Conservation (phyloP, 2,329 filamentous ascomycete species). For the Blastomyces emzantsi region DNA sequence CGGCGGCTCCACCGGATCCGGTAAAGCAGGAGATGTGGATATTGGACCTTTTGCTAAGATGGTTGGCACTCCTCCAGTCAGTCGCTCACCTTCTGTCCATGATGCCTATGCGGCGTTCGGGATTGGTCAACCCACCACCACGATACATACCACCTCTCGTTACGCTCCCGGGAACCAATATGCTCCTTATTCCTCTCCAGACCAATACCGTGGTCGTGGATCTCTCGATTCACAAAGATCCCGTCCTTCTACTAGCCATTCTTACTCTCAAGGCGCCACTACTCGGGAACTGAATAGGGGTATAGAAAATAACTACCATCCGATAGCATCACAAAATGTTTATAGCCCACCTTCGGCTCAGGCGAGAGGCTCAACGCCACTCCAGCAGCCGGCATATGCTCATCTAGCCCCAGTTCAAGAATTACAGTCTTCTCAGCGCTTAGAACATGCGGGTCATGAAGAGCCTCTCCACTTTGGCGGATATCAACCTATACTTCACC, state of each 20-base stretch:
- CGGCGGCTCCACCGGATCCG: slow-evolving; percentile 48
- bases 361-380: slow-evolving; percentile 32
- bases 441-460: neutral
- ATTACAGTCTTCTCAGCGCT: slow-evolving; percentile 23
- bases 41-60: slow-evolving; percentile 76
- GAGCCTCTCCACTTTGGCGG: slow-evolving; percentile 1
- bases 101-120: slow-evolving; percentile 59
- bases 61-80: slow-evolving; percentile 63
- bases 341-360: slow-evolving; percentile 26
- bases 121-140: slow-evolving; percentile 26
- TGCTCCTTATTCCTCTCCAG: slow-evolving; percentile 43
- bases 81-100: slow-evolving; percentile 62
- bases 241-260: slow-evolving; percentile 25
- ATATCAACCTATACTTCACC: neutral
- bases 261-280: slow-evolving; percentile 28
- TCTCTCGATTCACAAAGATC: slow-evolving; percentile 42
- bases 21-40: slow-evolving; percentile 50
- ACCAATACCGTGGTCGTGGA: slow-evolving; percentile 42
- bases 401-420: slow-evolving; percentile 35
- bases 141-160: slow-evolving; percentile 29
- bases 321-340: slow-evolving; percentile 19
- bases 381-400: slow-evolving; percentile 28
- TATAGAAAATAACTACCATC: slow-evolving; percentile 28
- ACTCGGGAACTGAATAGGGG: slow-evolving; percentile 32
- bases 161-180: slow-evolving; percentile 39